These are phyloP conservation scores for Actinomortierella wolfii DNA, from an alignment of 371 early-diverging fungal genomes.

Conservation along the genomic window DNA sequence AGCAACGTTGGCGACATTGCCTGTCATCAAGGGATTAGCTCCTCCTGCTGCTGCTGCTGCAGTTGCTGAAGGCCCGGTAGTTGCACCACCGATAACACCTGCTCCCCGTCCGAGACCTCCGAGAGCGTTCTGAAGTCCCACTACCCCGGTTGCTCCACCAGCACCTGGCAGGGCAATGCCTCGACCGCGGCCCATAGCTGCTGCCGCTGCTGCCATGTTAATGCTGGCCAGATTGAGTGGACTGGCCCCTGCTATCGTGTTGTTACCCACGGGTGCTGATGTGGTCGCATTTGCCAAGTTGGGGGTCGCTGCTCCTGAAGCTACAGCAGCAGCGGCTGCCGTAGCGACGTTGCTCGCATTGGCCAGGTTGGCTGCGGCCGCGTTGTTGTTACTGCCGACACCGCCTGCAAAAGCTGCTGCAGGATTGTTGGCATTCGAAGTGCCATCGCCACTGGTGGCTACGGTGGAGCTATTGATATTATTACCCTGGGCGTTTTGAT, in stretches of 20 bases:
- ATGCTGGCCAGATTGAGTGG: no score
- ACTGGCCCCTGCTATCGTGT: no score
- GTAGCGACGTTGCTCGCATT: conserved; percentile 13
- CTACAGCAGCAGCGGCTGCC: neutral
- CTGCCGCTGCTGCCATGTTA: neutral
- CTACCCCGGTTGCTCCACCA: conserved; percentile 4
- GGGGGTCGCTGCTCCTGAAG: conserved; percentile 7
- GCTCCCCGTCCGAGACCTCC: neutral
- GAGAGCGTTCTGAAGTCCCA: conserved; percentile 1
- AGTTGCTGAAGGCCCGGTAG: conserved; percentile 16
- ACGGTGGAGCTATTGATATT: conserved; percentile 1
- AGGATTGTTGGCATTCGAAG: conserved; percentile 4
- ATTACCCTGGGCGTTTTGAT: conserved; percentile 11
- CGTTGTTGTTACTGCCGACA: conserved; percentile 10
- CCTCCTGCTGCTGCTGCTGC: no score
- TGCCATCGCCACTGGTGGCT: neutral
- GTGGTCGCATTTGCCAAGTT: conserved; percentile 7
- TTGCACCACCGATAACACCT: conserved; percentile 20
- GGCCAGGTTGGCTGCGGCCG: conserved; percentile 20
- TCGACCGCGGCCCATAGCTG: conserved; percentile 26
- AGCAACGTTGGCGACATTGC: conserved; percentile 8
- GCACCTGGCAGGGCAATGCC: conserved; percentile 7
- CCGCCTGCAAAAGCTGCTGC: conserved; percentile 5
- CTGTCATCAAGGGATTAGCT: conserved; percentile 2
- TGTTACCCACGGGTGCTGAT: no score